These are phyloP conservation scores for Arxiozyma bovina DNA, from an alignment of 1,139 yeast genomes.

Conservation along the genomic window DNA sequence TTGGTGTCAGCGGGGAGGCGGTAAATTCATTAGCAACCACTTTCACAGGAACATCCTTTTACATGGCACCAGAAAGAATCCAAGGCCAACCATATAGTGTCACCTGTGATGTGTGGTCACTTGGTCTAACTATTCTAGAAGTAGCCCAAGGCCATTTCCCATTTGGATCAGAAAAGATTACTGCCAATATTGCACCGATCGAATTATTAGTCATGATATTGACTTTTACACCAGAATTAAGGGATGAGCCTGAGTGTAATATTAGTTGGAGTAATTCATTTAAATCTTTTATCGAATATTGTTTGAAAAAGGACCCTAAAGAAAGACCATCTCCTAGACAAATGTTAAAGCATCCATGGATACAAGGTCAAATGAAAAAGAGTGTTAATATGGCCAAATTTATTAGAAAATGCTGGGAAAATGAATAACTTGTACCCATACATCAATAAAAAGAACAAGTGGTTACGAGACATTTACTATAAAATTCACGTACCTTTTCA, in stretches of 20 bases:
- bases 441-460: neutral
- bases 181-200: conserved; percentile 55
- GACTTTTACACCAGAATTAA: conserved; percentile 69
- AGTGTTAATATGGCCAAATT: conserved; percentile 81
- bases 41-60: conserved; percentile 92
- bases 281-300: conserved; percentile 71
- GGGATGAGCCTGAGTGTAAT: conserved; percentile 67
- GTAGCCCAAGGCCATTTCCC: conserved; percentile 90
- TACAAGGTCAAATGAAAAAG: conserved; percentile 59
- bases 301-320: conserved; percentile 69
- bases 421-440: neutral
- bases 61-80: conserved; percentile 97
- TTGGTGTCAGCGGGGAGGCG: conserved; percentile 97
- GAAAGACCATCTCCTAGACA: conserved; percentile 88
- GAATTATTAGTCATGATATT: conserved; percentile 76
- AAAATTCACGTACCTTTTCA: neutral
- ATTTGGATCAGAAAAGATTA: conserved; percentile 35
- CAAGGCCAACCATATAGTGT: conserved; percentile 93
- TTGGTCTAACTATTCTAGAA: conserved; percentile 83
- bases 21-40: conserved; percentile 92
- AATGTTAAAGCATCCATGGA: conserved; percentile 90
- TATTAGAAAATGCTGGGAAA: conserved; percentile 69
- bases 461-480: neutral
- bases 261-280: conserved; percentile 78
- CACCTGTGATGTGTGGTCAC: conserved; percentile 92